Evolutionary conservation across 2,329 filamentous ascomycete genomes (phyloP).

Genomic region (Elsinoe ampelina): DNA sequence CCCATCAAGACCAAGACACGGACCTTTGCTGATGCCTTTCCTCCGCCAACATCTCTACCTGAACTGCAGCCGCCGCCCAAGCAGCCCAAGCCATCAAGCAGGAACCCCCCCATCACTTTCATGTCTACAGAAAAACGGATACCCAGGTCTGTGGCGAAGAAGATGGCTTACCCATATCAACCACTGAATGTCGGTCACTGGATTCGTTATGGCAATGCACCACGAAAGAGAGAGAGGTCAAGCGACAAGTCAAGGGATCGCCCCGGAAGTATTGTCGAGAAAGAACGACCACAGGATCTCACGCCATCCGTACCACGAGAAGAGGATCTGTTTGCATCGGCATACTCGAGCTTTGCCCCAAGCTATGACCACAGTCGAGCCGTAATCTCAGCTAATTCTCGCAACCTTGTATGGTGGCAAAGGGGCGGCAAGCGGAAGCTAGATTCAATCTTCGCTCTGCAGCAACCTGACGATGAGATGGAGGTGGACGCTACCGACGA

Average conservation of each 20-base stretch:
- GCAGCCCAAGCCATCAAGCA: conserved; percentile 59
- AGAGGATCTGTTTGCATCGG: conserved; percentile 65
- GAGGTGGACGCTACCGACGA: conserved; percentile 26
- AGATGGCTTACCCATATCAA: conserved; percentile 55
- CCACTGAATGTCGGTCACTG: conserved; percentile 58
- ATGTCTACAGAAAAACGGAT: conserved; percentile 43
- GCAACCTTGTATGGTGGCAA: conserved; percentile 69
- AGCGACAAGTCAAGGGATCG: conserved; percentile 41
- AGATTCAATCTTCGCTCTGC: background rate
- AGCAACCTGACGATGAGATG: background rate
- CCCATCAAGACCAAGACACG: conserved; percentile 42
- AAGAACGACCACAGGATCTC: conserved; percentile 18
- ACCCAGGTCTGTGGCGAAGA: conserved; percentile 30
- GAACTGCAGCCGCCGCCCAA: conserved; percentile 61
- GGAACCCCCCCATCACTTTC: conserved; percentile 42
- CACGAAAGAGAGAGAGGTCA: conserved; percentile 35
- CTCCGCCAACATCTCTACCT: conserved; percentile 55
- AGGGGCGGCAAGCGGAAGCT: conserved; percentile 41
- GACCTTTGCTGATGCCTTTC: conserved; percentile 65
- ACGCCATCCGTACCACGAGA: conserved; percentile 43
- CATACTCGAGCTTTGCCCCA: conserved; percentile 72
- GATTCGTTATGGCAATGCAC: conserved; percentile 45
- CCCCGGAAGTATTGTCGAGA: conserved; percentile 1
- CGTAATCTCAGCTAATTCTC: conserved; percentile 56
- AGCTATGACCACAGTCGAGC: conserved; percentile 64